A percentile compares a stretch with the other conserved stretches of the same genome.
Evolutionary conservation across 768 basidiomycete genomes (phyloP).

Genomic region (Naganishia friedmannii): DNA sequence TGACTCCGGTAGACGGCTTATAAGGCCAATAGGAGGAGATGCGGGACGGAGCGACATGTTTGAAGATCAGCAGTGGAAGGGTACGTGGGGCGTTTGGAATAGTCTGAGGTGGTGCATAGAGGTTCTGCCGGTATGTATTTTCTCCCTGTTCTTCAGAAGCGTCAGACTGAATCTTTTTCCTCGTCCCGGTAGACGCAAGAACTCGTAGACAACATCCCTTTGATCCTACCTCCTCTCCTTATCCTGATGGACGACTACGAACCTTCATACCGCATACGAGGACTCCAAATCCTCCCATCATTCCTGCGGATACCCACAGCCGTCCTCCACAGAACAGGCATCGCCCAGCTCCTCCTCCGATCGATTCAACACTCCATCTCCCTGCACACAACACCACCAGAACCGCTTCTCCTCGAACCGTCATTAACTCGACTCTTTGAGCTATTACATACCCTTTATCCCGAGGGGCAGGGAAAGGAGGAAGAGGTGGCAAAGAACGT

Average conservation of each 20-base stretch:
- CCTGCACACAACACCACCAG: conserved; percentile 36
- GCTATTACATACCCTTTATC: conserved; percentile 28
- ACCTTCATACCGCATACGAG: conserved; percentile 41
- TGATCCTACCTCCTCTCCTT: conserved; percentile 48
- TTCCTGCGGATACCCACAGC: conserved; percentile 38
- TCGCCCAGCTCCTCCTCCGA: conserved; percentile 43
- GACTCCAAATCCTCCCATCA: conserved; percentile 34
- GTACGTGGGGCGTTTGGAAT: conserved; percentile 18
- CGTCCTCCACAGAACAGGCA: conserved; percentile 47
- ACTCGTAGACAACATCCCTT: conserved; percentile 37
- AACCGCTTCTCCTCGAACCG: conserved; percentile 40
- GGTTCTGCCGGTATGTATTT: conserved; percentile 21
- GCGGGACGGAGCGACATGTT: conserved; percentile 25
- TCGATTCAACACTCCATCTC: conserved; percentile 47
- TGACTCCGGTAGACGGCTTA: conserved; percentile 25
- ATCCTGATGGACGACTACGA: conserved; percentile 51
- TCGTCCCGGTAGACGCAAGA: background rate
- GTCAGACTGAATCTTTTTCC: no score
- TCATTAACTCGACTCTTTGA: conserved; percentile 35
- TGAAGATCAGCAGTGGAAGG: conserved; percentile 29
- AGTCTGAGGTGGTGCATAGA: conserved; percentile 24
- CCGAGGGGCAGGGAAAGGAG: conserved; percentile 30
- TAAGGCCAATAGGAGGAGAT: conserved; percentile 26
- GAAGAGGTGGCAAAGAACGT: conserved; percentile 38
- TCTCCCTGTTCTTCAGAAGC: background rate